phyloP scores from a whole-genome alignment of 495 filamentous ascomycete species.

The Clavariopsis aquatica region DNA sequence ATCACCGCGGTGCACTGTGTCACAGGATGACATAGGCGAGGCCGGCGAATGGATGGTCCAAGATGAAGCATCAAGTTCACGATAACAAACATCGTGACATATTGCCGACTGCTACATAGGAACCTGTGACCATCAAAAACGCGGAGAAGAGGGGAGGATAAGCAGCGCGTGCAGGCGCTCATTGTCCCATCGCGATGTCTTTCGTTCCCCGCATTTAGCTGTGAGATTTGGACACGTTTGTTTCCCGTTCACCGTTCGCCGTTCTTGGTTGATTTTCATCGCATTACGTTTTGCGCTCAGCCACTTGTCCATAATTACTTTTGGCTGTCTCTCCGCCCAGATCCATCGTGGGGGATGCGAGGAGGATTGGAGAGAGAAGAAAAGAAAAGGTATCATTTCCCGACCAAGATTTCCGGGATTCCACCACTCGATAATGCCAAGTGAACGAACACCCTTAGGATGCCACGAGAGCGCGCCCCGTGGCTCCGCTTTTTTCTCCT shows the following conservation, averaged over 20 bases:
- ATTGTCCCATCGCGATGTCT: neutral
- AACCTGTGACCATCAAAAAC: neutral
- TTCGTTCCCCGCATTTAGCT: neutral
- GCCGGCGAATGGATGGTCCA: neutral
- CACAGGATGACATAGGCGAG: neutral
- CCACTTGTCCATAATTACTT: neutral
- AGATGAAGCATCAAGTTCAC: neutral
- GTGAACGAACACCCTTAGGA: neutral
- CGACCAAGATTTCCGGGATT: neutral
- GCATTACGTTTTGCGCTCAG: neutral
- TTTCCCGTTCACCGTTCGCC: too few relatives aligned
- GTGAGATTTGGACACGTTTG: too few relatives aligned
- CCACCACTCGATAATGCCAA: neutral
- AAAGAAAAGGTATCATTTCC: neutral
- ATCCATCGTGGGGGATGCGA: neutral
- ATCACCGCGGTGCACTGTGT: too few relatives aligned
- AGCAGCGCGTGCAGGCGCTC: slow-evolving; percentile 7
- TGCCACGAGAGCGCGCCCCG: slow-evolving; percentile 24
- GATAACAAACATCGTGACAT: neutral
- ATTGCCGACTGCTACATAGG: neutral
- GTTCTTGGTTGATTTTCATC: too few relatives aligned
- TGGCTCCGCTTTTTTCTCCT: slow-evolving; percentile 8
- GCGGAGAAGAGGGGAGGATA: neutral
- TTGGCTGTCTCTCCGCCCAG: neutral
- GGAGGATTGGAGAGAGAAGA: neutral